These are phyloP conservation scores for Falciphora oryzae DNA, from an alignment of 2,329 filamentous ascomycete genomes.

Conservation along the genomic window DNA sequence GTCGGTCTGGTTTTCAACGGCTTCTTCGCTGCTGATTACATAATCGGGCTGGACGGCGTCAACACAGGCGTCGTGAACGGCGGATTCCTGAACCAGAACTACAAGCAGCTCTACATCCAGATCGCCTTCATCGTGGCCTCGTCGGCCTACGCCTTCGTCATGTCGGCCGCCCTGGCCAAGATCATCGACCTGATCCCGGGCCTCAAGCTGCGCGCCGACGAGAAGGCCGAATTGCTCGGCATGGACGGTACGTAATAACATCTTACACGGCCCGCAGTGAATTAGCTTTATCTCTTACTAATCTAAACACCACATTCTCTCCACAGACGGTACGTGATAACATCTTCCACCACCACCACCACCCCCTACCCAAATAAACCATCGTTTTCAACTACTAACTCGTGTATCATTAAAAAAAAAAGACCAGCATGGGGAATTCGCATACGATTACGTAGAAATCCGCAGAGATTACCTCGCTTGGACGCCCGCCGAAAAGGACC, in stretches of 20 bases:
- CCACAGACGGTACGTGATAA: no score
- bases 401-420: constrained; percentile 25
- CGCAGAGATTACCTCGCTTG: constrained; percentile 83
- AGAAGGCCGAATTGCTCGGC: constrained; percentile 77
- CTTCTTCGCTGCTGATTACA: constrained; percentile 62
- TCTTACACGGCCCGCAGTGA: no score
- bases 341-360: no score
- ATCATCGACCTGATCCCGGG: constrained; percentile 70
- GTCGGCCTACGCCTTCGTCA: constrained; percentile 63
- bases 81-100: constrained; percentile 73
- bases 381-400: no score
- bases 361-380: no score
- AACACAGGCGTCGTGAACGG: constrained; percentile 59
- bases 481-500: constrained; percentile 69
- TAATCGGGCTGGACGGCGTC: constrained; percentile 71
- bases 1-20: constrained; percentile 68
- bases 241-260: constrained; percentile 54
- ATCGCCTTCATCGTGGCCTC: constrained; percentile 67
- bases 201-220: constrained; percentile 70
- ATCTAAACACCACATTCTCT: no score
- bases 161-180: constrained; percentile 70
- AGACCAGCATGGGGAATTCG: constrained; percentile 84
- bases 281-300: no score
- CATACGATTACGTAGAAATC: constrained; percentile 83
- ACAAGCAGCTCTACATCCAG: constrained; percentile 70